Percentiles rank a stretch among this genome's conserved stretches.
phyloP scores from a whole-genome alignment of 2,329 filamentous ascomycete species.

The Fusarium pininemorale region DNA sequence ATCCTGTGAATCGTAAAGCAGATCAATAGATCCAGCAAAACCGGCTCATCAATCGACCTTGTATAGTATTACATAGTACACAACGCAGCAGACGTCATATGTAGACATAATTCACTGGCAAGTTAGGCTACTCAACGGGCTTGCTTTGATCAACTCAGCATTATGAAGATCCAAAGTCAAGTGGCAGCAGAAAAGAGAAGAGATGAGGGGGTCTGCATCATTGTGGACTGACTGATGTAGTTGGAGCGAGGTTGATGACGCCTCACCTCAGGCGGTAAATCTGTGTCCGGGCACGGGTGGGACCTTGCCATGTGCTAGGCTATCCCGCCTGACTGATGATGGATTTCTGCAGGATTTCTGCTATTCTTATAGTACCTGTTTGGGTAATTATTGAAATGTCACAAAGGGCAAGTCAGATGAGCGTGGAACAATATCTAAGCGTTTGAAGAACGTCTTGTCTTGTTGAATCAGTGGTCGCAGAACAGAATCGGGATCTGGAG shows the following conservation, averaged over 20 bases:
- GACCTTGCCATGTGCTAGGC: conserved; percentile 30
- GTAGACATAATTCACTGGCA: neutral
- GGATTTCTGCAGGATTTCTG: neutral
- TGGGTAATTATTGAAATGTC: neutral
- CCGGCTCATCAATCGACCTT: conserved; percentile 2
- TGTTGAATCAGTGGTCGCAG: neutral
- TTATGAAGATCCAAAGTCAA: neutral
- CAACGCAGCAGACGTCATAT: neutral
- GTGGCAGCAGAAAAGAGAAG: neutral
- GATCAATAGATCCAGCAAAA: neutral
- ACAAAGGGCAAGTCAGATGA: neutral
- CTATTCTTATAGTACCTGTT: neutral
- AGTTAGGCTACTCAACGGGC: neutral
- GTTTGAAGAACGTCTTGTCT: neutral
- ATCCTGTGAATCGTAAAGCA: neutral
- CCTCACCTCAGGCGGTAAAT: conserved; percentile 35
- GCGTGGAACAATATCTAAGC: neutral
- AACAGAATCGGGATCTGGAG: neutral
- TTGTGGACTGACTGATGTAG: conserved; percentile 44
- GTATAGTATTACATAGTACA: neutral
- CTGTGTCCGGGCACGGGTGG: conserved; percentile 23
- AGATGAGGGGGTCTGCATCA: conserved; percentile 36
- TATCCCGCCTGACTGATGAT: conserved; percentile 11
- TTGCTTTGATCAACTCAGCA: neutral
- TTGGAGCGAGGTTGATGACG: conserved; percentile 40